Evolutionary conservation across 495 filamentous ascomycete species (phyloP).

Genomic region (Lophiostoma macrostomum): DNA sequence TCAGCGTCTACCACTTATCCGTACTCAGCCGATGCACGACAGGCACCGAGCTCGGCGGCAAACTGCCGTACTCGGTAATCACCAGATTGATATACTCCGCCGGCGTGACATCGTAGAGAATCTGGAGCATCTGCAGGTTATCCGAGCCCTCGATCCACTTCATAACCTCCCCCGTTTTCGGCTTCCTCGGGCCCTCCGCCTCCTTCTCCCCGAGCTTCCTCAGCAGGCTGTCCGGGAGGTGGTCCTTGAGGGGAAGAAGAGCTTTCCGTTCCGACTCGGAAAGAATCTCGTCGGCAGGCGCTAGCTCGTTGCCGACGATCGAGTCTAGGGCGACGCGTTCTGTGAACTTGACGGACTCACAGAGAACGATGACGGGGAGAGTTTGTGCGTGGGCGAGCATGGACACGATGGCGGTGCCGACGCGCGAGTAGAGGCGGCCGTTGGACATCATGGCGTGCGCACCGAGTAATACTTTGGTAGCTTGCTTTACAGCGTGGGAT

Average conservation of each 20-base stretch:
- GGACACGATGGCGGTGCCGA: constrained; percentile 86
- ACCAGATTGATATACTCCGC: constrained; percentile 83
- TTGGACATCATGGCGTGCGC: constrained; percentile 29
- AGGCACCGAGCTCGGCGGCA: constrained; percentile 81
- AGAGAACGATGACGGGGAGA: constrained; percentile 83
- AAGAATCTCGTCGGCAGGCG: constrained; percentile 61
- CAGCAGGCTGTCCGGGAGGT: neutral
- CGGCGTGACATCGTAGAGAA: constrained; percentile 94
- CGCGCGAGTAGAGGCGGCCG: constrained; percentile 74
- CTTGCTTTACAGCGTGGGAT: constrained; percentile 66
- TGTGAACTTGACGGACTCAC: constrained; percentile 94
- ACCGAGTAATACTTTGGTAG: constrained; percentile 79
- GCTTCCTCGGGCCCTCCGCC: constrained; percentile 42
- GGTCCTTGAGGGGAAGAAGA: constrained; percentile 30
- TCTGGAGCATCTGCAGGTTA: constrained; percentile 70
- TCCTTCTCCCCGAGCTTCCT: constrained; percentile 30
- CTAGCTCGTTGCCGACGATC: constrained; percentile 91
- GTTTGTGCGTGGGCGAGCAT: constrained; percentile 72
- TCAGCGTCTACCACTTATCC: constrained; percentile 36
- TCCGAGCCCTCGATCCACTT: constrained; percentile 59
- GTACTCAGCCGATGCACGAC: constrained; percentile 54
- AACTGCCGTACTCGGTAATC: constrained; percentile 83
- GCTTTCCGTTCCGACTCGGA: constrained; percentile 29
- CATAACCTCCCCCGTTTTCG: constrained; percentile 41
- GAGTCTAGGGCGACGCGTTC: constrained; percentile 86